phyloP scores from a whole-genome alignment of 345 rosid genomes.

The Pistacia atlantica region DNA sequence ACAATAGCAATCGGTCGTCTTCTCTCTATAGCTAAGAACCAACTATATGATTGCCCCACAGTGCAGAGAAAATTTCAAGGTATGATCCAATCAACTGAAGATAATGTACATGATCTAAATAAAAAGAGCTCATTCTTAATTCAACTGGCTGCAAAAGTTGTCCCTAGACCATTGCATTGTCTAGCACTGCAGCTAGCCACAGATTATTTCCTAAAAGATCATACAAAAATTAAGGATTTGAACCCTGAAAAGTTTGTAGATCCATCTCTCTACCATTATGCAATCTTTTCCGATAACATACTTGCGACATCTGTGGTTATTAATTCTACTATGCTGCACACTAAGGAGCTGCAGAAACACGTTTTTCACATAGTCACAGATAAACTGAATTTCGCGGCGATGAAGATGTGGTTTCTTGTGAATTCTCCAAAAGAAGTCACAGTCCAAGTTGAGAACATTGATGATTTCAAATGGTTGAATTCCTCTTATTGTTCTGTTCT shows the following conservation, averaged over 20 bases:
- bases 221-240: conserved; percentile 38
- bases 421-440: conserved; percentile 55
- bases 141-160: conserved; percentile 91
- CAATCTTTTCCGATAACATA: conserved; percentile 88
- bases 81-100: conserved; percentile 79
- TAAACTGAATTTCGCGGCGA: conserved; percentile 67
- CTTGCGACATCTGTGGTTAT: conserved; percentile 92
- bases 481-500: conserved; percentile 75
- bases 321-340: conserved; percentile 75
- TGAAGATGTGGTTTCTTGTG: conserved; percentile 75
- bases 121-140: conserved; percentile 85
- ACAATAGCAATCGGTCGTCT: conserved; percentile 85
- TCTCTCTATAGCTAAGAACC: conserved; percentile 78
- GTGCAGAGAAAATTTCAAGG: conserved; percentile 73
- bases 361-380: conserved; percentile 90
- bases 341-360: conserved; percentile 69
- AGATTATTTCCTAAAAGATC: conserved; percentile 58
- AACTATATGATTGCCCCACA: conserved; percentile 64
- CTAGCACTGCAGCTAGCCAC: conserved; percentile 78
- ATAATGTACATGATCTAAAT: conserved; percentile 54
- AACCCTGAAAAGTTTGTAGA: conserved; percentile 60
- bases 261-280: conserved; percentile 80
- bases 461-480: conserved; percentile 77
- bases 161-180: conserved; percentile 85
- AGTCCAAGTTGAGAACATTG: conserved; percentile 63